Evolutionary conservation across 192 early-diverging fungal genomes (phyloP), one percentile per base, ranked within the genome.

Genomic region (Phlyctochytrium arcticum): DNA sequence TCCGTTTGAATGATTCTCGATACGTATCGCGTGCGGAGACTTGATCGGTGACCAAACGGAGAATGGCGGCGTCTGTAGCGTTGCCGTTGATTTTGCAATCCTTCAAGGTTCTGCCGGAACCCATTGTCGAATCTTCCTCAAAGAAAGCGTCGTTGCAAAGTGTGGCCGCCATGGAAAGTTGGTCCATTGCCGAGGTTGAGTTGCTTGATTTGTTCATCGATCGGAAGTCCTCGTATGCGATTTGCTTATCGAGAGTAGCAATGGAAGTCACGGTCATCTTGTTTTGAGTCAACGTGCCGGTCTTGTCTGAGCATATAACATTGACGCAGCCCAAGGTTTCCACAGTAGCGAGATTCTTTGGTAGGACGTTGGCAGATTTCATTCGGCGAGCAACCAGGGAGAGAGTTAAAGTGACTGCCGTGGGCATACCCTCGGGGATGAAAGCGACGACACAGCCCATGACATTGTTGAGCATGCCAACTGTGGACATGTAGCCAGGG

Each of bases 241-340:
- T n/a, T n/a, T n/a, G n/a, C n/a, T n/a, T n/a, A n/a, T n/a, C n/a
- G n/a, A n/a, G n/a, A n/a, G n/a, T n/a, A 29, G 69, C 72, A 19
- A 72, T 64, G 49, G 70, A 60, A 35, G 68, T 69, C 17, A 88
- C 85, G 29, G 65, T 66, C 90, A 96, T 92, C 47, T 82, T 75
- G 76, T 87, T 83, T 57, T 84, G 78, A 10, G 94, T 96, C 36
- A 96, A 71, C 6, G 92, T 96, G 0, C 92, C 94, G n/a, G 94
- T 94, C 77, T 96, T 96, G 71, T 96, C 92, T 36, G 88, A 91
- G 72, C 81, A 83, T 33, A 87, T 55, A 6, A 90, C 83, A 57
- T 73, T 83, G 48, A 92, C 85, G 47, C 86, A 85, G 26, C 92
- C 94, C 19, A 96, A 80, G 0, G 92, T 92, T 77, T 96, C 92